Evolutionary conservation across 148 eudicot species (phyloP), one percentile per base, ranked within the genome.

Genomic region (Diospyros lotus): DNA sequence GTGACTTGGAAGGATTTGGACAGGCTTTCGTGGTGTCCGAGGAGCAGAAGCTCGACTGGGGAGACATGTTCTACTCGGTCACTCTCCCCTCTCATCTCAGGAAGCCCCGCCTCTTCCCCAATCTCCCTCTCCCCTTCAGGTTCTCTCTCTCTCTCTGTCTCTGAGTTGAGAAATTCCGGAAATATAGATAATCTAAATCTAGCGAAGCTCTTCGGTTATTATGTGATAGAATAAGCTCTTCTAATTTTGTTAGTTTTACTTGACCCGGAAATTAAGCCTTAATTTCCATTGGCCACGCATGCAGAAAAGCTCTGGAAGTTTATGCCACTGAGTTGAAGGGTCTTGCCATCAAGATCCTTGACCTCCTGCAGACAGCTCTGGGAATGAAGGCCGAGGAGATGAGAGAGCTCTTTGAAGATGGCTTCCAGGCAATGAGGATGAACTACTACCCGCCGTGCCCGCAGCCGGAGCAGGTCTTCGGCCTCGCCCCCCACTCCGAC

Each of bases 11-110:
- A 48, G 84, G 84, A 9, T 81, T 77, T 58, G 84, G 84, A 2
- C 84, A 81, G 69, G 61, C 71, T 41, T 73, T 77, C 7, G 77
- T 81, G 4, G 74, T 73, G n/a, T 73, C 84, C 39, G 77, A 77
- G 67, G 80, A 81, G 45, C 80, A 81, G 59, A 81, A 77, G 66
- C 74, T 81, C 56, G 84, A 81, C 18, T 81, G 84, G 84, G 77
- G 64, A 8, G 84, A 81, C 59, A 10, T 69, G 46, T 81, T 81
- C 54, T 81, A n/a, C 58, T 6, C 77, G 28, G 3, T 52, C 65
- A 81, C 77, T 9, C 50, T 17, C 18, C 84, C 84, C 4, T 1
- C 43, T 17, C 65, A 68, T 15, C n/a, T 62, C 18, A 81, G 84
- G 59, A 81, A 81, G 52, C 71, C 77, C 8, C 69, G 77, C 48